A percentile compares a stretch with the other conserved stretches of the same genome.
Conservation (phyloP, 2,329 filamentous ascomycete genomes). For the Meredithiella fracta region DNA sequence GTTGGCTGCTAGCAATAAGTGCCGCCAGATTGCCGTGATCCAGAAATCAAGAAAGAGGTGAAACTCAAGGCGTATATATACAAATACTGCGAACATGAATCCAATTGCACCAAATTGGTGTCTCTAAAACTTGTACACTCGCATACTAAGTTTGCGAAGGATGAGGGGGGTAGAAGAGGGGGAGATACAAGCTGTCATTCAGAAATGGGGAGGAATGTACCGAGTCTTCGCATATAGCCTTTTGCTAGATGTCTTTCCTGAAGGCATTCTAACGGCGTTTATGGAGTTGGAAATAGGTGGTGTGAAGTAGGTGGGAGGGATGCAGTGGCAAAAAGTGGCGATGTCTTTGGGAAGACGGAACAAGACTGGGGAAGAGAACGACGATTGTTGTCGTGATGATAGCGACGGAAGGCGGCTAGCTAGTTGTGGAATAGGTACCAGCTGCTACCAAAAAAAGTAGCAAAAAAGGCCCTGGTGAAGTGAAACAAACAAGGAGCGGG, state of each 20-base stretch:
- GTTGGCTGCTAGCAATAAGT: too few relatives aligned
- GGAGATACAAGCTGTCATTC: background rate
- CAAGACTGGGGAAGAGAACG: too few relatives aligned
- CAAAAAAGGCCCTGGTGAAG: background rate
- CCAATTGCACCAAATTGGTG: too few relatives aligned
- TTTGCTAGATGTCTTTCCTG: conserved; percentile 6
- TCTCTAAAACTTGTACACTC: too few relatives aligned
- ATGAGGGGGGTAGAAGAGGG: background rate
- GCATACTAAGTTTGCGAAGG: background rate
- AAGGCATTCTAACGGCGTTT: conserved; percentile 5
- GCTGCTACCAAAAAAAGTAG: background rate
- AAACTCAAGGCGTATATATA: background rate
- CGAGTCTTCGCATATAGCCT: conserved; percentile 11
- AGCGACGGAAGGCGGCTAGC: too few relatives aligned
- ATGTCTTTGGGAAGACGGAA: background rate
- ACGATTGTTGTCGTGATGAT: background rate
- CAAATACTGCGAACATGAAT: too few relatives aligned
- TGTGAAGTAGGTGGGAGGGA: too few relatives aligned
- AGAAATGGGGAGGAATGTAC: conserved; percentile 1
- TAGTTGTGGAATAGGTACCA: too few relatives aligned
- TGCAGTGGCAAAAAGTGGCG: background rate
- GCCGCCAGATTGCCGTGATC: background rate
- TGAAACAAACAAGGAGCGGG: background rate
- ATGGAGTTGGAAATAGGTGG: background rate
- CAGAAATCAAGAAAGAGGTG: background rate